Percentiles rank a stretch among this genome's conserved stretches.
phyloP scores from a whole-genome alignment of 768 basidiomycete species.

The Serendipita sp. region DNA sequence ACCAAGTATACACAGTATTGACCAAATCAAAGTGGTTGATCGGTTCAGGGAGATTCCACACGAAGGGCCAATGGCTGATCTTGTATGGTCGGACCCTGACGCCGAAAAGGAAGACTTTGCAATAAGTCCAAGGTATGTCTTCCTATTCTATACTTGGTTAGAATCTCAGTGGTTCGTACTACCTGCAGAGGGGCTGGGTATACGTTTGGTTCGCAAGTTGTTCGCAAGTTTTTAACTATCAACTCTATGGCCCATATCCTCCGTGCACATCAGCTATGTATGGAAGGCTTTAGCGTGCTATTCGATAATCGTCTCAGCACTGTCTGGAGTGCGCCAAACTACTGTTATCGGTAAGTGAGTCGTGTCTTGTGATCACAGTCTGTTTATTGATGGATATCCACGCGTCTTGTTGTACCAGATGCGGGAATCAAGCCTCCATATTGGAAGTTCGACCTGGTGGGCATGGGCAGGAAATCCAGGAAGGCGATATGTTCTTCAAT shows the following conservation, averaged over 20 bases:
- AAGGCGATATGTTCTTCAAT: constrained; percentile 71
- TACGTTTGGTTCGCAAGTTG: constrained; percentile 95
- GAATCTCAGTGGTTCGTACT: neutral
- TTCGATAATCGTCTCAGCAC: constrained; percentile 92
- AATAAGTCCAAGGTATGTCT: constrained; percentile 79
- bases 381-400: neutral
- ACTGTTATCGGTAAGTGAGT: constrained; percentile 68
- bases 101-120: constrained; percentile 99
- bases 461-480: constrained; percentile 16
- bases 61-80: constrained; percentile 98
- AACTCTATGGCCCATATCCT: constrained; percentile 96
- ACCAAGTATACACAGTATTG: constrained; percentile 96
- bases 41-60: constrained; percentile 99
- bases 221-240: constrained; percentile 89
- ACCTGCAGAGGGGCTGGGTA: constrained; percentile 80
- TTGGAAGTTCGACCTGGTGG: constrained; percentile 78
- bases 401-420: neutral
- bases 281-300: constrained; percentile 98
- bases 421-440: constrained; percentile 93
- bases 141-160: neutral
- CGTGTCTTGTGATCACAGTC: neutral
- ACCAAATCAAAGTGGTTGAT: constrained; percentile 98
- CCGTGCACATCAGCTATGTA: constrained; percentile 95
- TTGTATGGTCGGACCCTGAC: constrained; percentile 99
- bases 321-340: constrained; percentile 98